Evolutionary conservation across 192 early-diverging fungal genomes (phyloP), one percentile per base, ranked within the genome.

Genomic region (Pilaira anomala): DNA sequence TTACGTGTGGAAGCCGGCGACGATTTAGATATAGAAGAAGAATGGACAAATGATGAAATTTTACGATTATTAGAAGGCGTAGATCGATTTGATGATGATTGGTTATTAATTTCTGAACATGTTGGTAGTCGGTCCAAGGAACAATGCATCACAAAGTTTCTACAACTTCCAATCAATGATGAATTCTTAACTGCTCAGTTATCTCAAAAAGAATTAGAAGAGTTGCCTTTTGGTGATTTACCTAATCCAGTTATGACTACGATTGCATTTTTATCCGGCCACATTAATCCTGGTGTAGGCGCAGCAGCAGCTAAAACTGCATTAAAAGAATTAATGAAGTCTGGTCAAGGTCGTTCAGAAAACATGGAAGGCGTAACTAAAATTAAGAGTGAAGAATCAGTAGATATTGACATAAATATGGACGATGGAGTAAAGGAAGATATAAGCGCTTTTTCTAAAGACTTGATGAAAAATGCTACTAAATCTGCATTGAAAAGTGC

Each of bases 71-170:
- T 99, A 29, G 97, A 99, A 79, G 97, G 86, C 2, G 72, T 99
- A 18, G 97, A 99, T 68, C 79, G 93, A 80, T 96, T 83, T 77
- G 91, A 96, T 49, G 91, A 97, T 46, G 93, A 97, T 68, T 99
- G 97, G 97, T 80, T 84, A 58, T 82, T 86, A 44, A 85, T 99
- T 39, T 85, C 95, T 14, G 93, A 94, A 48, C 93, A 96, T 61
- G 94, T 99, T 3, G 94, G 93, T 0, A 92, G 89, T 12, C 79
- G 89, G 30, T 88, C 87, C 2, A 88, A 90, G 63, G 93, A 96
- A 53, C 90, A 97, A 66, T 99, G 97, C 63, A 84, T 99, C 26
- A 72, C 90, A 36, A 83, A 91, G 30, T 98, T 99, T 73, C 73
- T 91, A 19, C 85, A 93, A 70, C 71, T 97, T 60, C 96, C 96